A percentile compares a stretch with the other conserved stretches of the same genome.
Evolutionary conservation across 768 basidiomycete species (phyloP).

Genomic region (Steccherinum ochraceum): DNA sequence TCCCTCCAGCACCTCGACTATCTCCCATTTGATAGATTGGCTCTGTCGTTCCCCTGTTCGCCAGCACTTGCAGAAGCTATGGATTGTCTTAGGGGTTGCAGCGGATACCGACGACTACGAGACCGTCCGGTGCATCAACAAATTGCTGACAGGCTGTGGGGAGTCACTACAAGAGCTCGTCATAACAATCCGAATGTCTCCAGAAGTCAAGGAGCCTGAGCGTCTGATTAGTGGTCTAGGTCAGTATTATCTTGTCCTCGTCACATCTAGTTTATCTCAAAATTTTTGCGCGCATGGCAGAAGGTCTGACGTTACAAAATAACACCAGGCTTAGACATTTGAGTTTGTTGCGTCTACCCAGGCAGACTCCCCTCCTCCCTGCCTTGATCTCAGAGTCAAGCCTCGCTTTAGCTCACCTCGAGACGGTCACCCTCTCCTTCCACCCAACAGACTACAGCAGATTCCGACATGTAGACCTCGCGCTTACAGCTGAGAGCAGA

Average conservation of each 20-base stretch:
- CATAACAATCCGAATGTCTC: neutral
- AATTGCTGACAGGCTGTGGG: neutral
- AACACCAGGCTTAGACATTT: neutral
- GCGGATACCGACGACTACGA: neutral
- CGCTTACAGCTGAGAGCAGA: neutral
- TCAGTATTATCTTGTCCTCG: no score
- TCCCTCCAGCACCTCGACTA: neutral
- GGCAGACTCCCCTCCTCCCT: neutral
- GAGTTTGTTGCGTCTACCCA: neutral
- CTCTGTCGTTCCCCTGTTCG: neutral
- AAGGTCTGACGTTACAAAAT: neutral
- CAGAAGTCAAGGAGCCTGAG: neutral
- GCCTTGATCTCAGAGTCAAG: no score
- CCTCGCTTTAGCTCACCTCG: no score
- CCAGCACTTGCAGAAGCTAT: neutral
- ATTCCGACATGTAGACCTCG: neutral
- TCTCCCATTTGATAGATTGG: neutral
- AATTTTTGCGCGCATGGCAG: no score
- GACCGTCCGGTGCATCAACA: neutral
- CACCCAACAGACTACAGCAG: no score
- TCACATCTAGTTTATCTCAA: no score
- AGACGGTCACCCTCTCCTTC: no score
- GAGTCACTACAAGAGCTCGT: neutral
- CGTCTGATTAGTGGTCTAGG: neutral
- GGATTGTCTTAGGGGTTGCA: neutral